phyloP scores from a whole-genome alignment of 1,284 basidiomycete species.

The Microbotryum scabiosae region DNA sequence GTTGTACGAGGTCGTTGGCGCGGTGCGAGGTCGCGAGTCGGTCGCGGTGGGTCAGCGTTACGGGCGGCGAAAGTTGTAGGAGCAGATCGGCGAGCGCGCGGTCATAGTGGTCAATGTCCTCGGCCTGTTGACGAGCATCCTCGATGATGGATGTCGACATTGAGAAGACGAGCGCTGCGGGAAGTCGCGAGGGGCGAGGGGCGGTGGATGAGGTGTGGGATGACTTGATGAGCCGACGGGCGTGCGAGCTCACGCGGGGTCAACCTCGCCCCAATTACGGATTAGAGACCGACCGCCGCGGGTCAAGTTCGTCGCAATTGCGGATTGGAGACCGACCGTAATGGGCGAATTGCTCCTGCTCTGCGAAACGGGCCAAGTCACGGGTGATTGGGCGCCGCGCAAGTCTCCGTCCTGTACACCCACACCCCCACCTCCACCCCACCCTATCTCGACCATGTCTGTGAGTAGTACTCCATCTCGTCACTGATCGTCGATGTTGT shows the following conservation, averaged over 20 bases:
- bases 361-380: too few species aligned
- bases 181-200: not conserved
- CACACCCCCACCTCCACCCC: not conserved
- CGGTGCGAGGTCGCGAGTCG: constrained; percentile 32
- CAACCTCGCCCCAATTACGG: too few species aligned
- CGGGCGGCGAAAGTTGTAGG: constrained; percentile 28
- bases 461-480: constrained; percentile 1
- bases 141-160: constrained; percentile 81
- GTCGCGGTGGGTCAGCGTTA: constrained; percentile 23
- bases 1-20: constrained; percentile 38
- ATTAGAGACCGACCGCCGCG: too few species aligned
- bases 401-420: too few species aligned
- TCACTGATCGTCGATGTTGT: too few species aligned
- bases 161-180: not conserved
- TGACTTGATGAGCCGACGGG: not conserved
- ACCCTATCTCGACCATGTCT: constrained; percentile 3
- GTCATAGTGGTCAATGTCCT: constrained; percentile 86
- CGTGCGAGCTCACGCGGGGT: not conserved
- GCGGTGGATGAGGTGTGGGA: not conserved
- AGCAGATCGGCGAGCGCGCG: constrained; percentile 48
- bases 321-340: too few species aligned
- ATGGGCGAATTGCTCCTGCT: too few species aligned
- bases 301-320: too few species aligned
- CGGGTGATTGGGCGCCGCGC: too few species aligned
- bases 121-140: constrained; percentile 83